phyloP scores from a whole-genome alignment of 257 asterid genomes.

The Capsicum rhomboideum region DNA sequence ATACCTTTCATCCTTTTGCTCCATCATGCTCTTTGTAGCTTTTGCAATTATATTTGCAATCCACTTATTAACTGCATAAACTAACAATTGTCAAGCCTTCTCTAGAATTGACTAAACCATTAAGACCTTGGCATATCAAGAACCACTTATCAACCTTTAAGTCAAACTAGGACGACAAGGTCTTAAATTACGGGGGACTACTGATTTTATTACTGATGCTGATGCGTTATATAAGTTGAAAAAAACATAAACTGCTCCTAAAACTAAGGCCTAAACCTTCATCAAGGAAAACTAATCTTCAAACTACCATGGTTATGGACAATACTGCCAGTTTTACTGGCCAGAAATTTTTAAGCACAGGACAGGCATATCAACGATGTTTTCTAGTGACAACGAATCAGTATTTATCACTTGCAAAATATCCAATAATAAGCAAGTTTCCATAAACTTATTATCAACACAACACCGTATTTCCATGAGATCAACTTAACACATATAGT shows the following conservation, averaged over 20 bases:
- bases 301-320: neutral
- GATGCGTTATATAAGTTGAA: neutral
- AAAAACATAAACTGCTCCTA: neutral
- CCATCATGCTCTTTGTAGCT: conserved; percentile 90
- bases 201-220: neutral
- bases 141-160: neutral
- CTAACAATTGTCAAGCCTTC: neutral
- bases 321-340: neutral
- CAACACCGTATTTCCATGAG: neutral
- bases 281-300: neutral
- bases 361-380: neutral
- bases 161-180: neutral
- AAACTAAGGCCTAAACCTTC: neutral
- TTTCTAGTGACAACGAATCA: neutral
- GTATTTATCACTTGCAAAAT: neutral
- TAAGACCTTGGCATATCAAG: neutral
- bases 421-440: neutral
- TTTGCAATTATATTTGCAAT: conserved; percentile 85
- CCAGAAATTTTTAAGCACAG: neutral
- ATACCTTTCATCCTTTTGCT: conserved; percentile 95
- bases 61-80: conserved; percentile 80
- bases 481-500: neutral
- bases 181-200: neutral
- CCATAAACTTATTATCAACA: neutral
- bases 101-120: neutral